Percentiles rank a stretch among this genome's conserved stretches.
Conservation (phyloP, 2,329 filamentous ascomycete genomes). For the Dothideomycetes sp. region DNA sequence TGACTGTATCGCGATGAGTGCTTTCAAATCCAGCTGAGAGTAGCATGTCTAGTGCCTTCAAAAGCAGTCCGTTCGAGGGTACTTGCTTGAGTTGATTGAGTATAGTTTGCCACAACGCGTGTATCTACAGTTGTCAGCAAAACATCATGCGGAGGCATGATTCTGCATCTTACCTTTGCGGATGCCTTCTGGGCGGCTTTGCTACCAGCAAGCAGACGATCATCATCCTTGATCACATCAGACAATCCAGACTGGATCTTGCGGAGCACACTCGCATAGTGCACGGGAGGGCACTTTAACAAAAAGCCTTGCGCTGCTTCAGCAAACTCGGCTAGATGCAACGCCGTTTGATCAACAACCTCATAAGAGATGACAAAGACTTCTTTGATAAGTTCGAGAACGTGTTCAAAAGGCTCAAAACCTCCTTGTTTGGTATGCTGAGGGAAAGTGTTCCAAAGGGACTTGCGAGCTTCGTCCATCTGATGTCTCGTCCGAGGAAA, state of each 20-base stretch:
- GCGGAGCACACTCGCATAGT: slow-evolving; percentile 48
- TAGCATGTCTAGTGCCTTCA: slow-evolving; percentile 45
- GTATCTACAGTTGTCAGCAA: slow-evolving; percentile 21
- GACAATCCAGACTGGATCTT: slow-evolving; percentile 54
- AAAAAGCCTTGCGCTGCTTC: slow-evolving; percentile 23
- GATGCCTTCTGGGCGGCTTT: slow-evolving; percentile 1
- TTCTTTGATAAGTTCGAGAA: slow-evolving; percentile 53
- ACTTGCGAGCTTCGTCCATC: slow-evolving; percentile 55
- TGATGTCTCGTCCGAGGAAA: slow-evolving; percentile 53
- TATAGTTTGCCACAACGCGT: slow-evolving; percentile 34
- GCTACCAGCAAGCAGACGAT: slow-evolving; percentile 24
- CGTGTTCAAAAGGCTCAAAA: slow-evolving; percentile 53
- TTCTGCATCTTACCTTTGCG: slow-evolving; percentile 5
- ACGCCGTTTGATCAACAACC: slow-evolving; percentile 39
- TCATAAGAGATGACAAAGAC: slow-evolving; percentile 49
- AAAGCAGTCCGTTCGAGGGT: slow-evolving; percentile 43
- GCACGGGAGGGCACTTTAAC: slow-evolving; percentile 32
- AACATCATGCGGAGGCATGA: too few species aligned
- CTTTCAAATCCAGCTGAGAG: slow-evolving; percentile 47
- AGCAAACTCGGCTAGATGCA: slow-evolving; percentile 23
- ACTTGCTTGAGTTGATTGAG: slow-evolving; percentile 47
- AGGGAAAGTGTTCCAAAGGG: slow-evolving; percentile 53
- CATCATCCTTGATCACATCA: slow-evolving; percentile 54
- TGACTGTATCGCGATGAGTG: slow-evolving; percentile 41
- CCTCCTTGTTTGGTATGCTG: slow-evolving; percentile 24